phyloP scores from a whole-genome alignment of 257 asterid species.

The Capsicum chinense region DNA sequence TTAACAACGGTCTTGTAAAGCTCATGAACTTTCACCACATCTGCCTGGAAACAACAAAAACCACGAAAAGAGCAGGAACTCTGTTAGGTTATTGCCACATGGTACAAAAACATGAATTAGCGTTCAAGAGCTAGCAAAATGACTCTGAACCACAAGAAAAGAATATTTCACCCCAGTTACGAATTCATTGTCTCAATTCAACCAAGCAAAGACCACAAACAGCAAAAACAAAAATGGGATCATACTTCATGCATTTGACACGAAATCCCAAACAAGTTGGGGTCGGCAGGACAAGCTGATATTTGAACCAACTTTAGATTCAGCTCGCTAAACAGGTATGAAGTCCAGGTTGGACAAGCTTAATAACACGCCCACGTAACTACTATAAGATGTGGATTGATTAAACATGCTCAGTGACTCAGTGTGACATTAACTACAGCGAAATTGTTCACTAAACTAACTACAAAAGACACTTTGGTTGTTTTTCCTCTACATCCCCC shows the following conservation, averaged over 20 bases:
- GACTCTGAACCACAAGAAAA: background rate
- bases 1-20: no score
- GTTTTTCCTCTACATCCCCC: background rate
- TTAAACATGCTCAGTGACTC: no score
- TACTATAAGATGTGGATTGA: no score
- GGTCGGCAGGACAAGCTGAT: background rate
- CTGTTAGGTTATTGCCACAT: background rate
- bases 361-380: no score
- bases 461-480: background rate
- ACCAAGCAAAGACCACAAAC: background rate
- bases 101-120: background rate
- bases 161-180: background rate
- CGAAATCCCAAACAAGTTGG: background rate
- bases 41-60: no score
- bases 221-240: background rate
- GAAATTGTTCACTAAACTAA: background rate
- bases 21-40: no score
- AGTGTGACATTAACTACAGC: no score
- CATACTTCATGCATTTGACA: background rate
- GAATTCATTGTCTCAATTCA: background rate
- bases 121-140: background rate
- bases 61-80: no score
- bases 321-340: no score
- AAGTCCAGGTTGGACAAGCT: no score
- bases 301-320: background rate